Conservation (phyloP, 1,139 yeast species). For the Suhomyces maxii region DNA sequence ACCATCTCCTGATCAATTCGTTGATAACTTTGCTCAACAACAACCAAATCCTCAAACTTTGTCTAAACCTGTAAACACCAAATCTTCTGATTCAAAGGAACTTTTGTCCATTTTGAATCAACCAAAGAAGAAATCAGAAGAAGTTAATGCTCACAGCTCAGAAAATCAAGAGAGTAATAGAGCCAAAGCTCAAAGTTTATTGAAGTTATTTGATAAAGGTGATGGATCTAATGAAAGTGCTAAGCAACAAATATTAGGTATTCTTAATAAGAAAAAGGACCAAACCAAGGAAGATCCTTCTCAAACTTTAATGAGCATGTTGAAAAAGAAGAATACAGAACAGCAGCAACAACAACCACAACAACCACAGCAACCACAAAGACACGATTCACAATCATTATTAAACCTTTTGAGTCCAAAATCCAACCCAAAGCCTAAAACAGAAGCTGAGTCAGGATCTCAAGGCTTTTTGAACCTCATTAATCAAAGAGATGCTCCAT, state of each 20-base stretch:
- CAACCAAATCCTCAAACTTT: conserved; percentile 48
- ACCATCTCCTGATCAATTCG: conserved; percentile 6
- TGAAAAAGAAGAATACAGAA: conserved; percentile 6
- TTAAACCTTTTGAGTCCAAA: conserved; percentile 7
- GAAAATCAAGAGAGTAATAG: conserved; percentile 28
- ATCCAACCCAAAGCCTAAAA: background rate
- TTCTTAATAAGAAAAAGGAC: conserved; percentile 13
- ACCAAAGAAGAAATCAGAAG: conserved; percentile 15
- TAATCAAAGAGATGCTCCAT: conserved; percentile 1
- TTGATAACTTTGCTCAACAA: conserved; percentile 6
- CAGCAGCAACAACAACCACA: background rate
- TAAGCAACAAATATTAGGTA: conserved; percentile 8
- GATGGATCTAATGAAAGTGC: conserved; percentile 10
- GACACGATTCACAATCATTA: conserved; percentile 5
- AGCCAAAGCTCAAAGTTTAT: conserved; percentile 40
- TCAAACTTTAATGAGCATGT: conserved; percentile 11
- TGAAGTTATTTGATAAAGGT: conserved; percentile 34
- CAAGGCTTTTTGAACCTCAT: conserved; percentile 5
- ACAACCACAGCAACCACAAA: background rate
- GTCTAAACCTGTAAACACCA: conserved; percentile 39
- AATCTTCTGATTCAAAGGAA: conserved; percentile 49
- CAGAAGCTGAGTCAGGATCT: conserved; percentile 1
- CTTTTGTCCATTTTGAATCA: conserved; percentile 50
- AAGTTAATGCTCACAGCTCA: background rate
- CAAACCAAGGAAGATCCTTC: conserved; percentile 9